phyloP scores from a whole-genome alignment of 2,329 filamentous ascomycete genomes.

The Chaetomiaceae sp. region DNA sequence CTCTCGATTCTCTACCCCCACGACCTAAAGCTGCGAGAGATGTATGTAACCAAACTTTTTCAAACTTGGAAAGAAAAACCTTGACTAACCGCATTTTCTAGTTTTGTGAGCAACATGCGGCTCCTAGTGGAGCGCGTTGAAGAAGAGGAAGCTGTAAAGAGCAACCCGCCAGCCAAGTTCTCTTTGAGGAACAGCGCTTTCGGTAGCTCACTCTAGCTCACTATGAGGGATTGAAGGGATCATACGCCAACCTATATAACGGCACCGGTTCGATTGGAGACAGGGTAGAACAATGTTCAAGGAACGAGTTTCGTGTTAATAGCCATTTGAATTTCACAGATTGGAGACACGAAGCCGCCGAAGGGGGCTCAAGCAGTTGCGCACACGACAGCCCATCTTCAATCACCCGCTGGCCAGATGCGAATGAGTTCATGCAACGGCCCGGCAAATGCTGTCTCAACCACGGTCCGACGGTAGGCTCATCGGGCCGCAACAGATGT shows the following conservation, averaged over 20 bases:
- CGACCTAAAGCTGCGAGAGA: constrained; percentile 17
- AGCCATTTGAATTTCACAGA: too few species aligned
- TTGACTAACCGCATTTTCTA: constrained; percentile 4
- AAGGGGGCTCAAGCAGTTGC: too few species aligned
- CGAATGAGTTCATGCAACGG: neutral
- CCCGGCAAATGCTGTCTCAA: neutral
- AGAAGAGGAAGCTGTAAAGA: constrained; percentile 12
- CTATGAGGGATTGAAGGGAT: neutral
- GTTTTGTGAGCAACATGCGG: constrained; percentile 20
- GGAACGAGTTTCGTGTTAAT: too few species aligned
- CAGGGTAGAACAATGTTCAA: too few species aligned
- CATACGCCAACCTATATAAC: too few species aligned
- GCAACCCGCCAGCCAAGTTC: neutral
- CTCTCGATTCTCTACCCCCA: constrained; percentile 26
- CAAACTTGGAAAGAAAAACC: neutral
- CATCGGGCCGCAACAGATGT: neutral
- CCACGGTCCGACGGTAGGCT: neutral
- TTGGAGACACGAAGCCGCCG: too few species aligned
- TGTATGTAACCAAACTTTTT: constrained; percentile 9
- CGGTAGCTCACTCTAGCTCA: too few species aligned
- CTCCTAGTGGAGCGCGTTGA: constrained; percentile 18
- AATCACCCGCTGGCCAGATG: too few species aligned
- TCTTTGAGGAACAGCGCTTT: neutral
- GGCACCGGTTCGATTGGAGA: too few species aligned
- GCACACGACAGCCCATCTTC: too few species aligned